Evolutionary conservation across 2,329 filamentous ascomycete genomes (phyloP).

Genomic region (Purpureocillium lavendulum): DNA sequence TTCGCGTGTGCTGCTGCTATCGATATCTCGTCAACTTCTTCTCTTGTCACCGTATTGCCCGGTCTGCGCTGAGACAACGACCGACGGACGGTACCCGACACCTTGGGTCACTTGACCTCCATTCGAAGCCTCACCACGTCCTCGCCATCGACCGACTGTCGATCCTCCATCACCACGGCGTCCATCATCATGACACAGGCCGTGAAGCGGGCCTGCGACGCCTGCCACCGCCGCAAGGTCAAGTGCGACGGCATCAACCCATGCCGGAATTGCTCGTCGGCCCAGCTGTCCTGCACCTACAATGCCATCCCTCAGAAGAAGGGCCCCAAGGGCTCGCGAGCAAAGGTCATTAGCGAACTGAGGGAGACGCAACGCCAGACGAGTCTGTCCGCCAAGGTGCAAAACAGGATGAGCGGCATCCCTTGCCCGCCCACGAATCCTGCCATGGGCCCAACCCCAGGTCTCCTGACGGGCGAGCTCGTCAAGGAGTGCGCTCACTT

Average conservation of each 20-base stretch:
- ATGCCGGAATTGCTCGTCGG: conserved; percentile 61
- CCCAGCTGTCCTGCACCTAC: conserved; percentile 63
- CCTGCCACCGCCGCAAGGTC: conserved; percentile 66
- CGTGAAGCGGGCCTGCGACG: conserved; percentile 59
- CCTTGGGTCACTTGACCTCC: neutral
- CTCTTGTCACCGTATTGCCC: neutral
- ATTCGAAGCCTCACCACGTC: no score
- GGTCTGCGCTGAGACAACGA: neutral
- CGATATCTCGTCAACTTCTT: conserved; percentile 2
- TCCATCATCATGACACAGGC: conserved; percentile 37
- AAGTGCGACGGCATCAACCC: conserved; percentile 65
- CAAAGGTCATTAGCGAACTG: conserved; percentile 68
- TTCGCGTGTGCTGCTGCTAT: conserved; percentile 1
- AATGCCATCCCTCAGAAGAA: conserved; percentile 70
- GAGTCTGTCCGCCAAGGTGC: conserved; percentile 52
- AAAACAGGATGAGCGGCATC: conserved; percentile 50
- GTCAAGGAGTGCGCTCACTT: conserved; percentile 60
- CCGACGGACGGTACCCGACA: neutral
- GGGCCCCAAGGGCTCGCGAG: conserved; percentile 64
- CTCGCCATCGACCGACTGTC: neutral
- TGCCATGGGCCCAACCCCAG: conserved; percentile 45
- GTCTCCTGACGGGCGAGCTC: conserved; percentile 52
- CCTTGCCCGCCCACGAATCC: conserved; percentile 37
- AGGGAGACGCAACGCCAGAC: conserved; percentile 61
- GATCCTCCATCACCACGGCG: neutral